Evolutionary conservation across 495 filamentous ascomycete species (phyloP).

Genomic region (Penicillium psychrofluorescens): DNA sequence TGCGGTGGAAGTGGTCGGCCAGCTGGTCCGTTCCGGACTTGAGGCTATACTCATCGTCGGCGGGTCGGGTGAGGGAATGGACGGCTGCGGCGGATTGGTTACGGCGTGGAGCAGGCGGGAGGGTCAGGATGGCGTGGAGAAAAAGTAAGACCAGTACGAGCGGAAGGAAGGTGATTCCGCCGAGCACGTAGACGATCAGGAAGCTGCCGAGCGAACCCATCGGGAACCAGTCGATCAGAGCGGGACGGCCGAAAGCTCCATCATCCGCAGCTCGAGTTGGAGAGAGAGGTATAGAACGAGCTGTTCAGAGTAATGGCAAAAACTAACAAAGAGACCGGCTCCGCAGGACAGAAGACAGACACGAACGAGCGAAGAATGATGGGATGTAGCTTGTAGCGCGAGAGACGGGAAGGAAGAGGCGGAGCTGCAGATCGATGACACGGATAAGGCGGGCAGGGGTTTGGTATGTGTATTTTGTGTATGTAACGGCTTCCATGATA

Average conservation of each 20-base stretch:
- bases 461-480: background rate
- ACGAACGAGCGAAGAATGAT: background rate
- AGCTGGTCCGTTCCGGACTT: conserved; percentile 44
- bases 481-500: background rate
- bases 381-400: background rate
- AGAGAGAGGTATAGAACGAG: background rate
- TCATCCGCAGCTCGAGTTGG: conserved; percentile 13
- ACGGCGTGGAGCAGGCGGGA: conserved; percentile 38
- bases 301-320: conserved; percentile 1
- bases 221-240: conserved; percentile 30
- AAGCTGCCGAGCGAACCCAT: conserved; percentile 68
- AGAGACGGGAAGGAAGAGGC: background rate
- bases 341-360: background rate
- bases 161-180: conserved; percentile 87
- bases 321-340: conserved; percentile 16
- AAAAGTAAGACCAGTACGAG: conserved; percentile 58
- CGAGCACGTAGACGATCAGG: conserved; percentile 72
- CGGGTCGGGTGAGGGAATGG: conserved; percentile 17
- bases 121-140: conserved; percentile 60
- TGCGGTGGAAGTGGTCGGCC: conserved; percentile 48
- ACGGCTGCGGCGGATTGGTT: conserved; percentile 28
- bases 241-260: conserved; percentile 25
- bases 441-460: background rate
- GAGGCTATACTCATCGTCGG: conserved; percentile 42
- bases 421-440: background rate